Base-by-base conservation (phyloP, 1,284 basidiomycete species). In the Sanghuangporus sanghuang region DNA sequence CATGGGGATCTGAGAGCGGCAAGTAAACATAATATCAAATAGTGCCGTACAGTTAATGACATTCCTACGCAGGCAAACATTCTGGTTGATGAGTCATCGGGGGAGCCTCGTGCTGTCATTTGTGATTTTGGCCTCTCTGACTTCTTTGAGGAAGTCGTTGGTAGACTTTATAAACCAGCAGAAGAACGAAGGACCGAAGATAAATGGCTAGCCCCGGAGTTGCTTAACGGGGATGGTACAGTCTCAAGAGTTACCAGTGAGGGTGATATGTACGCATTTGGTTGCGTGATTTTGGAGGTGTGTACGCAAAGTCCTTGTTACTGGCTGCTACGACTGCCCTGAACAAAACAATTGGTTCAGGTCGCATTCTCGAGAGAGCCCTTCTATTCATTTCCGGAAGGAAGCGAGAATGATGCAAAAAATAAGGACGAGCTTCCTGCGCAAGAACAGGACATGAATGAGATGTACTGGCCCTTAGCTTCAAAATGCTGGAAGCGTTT, bases 61-160 rank as follows among this genome's bases (percentile, higher is more conserved):
- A 14, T 6, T 32, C 4, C 6, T 8, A 3, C 8, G 14, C 27
- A 36, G 53, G 14, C 18, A 35, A 55, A 16, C 16, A 42, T 42
- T 16, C 40, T 42, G 9, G 40, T 42, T 16, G 40, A 42, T 16
- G 16, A 16, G 40, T 27, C 36, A 16, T 32, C 36, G 23, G 36
- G 16, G n/a, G 56, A 58, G 9, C 21, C 21, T 46, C 16, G 23
- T 6, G 56, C 36, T 14, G 32, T 23, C n/a, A 21, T 58, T 8
- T 42, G 56, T 18, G 56, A 58, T 40, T 58, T 58, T 40, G 56
- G 56, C 8, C 16, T 58, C 6, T 58, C 56, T 11, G 39, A 58
- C 12, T 36, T 58, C 21, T 23, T 58, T 16, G 56, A 40, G 27
- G 38, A 27, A n/a, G 23, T 40, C n/a, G 40, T 16, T 42, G 40